Evolutionary conservation across 2,329 filamentous ascomycete genomes (phyloP).

Genomic region (Scedosporium minutisporum): DNA sequence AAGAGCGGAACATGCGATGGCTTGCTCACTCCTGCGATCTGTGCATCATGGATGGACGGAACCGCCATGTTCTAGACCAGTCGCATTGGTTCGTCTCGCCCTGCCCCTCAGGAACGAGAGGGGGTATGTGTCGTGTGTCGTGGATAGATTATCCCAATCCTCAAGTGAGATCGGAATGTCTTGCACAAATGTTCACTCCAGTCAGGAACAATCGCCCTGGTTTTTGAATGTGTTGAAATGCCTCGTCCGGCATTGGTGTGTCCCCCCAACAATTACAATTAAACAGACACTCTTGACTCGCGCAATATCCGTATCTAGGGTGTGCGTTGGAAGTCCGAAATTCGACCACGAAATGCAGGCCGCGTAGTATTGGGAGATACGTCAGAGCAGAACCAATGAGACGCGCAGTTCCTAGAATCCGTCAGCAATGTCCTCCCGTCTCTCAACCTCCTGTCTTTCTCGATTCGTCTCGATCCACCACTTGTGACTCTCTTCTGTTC

Average conservation of each 20-base stretch:
- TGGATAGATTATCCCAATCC: background rate
- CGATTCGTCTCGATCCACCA: constrained; percentile 47
- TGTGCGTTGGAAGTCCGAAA: no score
- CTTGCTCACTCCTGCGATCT: background rate
- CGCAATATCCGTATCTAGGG: no score
- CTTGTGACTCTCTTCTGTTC: constrained; percentile 36
- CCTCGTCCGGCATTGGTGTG: no score
- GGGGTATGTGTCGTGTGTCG: background rate
- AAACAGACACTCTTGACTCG: no score
- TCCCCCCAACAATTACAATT: no score
- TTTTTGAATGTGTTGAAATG: no score
- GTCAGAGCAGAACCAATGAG: background rate
- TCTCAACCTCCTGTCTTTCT: constrained; percentile 31
- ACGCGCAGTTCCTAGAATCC: constrained; percentile 14
- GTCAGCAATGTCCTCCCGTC: constrained; percentile 13
- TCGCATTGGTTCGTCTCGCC: background rate
- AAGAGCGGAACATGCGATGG: background rate
- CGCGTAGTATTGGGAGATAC: no score
- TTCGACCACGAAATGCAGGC: no score
- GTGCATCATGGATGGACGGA: background rate
- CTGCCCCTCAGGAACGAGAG: background rate
- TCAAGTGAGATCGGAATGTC: background rate
- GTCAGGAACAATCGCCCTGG: background rate
- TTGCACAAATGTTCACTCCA: background rate
- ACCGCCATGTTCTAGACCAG: background rate